Conservation (phyloP, 176 grass and related monocot genomes). For the Zea luxurians region DNA sequence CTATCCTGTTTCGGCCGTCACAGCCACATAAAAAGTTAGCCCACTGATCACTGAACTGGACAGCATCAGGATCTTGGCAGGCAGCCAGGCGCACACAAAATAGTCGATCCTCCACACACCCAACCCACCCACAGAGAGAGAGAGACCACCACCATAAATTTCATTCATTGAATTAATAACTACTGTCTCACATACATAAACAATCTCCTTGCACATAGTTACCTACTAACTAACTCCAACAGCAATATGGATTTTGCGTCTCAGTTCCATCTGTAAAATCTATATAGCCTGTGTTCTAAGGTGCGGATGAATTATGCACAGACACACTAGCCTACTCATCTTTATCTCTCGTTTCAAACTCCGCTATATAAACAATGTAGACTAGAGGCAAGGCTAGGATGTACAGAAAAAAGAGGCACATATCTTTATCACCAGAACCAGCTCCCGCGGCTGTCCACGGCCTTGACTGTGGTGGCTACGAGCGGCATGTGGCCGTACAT, state of each 20-base stretch:
- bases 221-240: slow-evolving; percentile 2
- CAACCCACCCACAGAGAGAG: no score
- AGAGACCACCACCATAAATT: background rate
- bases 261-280: slow-evolving; percentile 17
- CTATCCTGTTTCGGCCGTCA: slow-evolving; percentile 25
- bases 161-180: background rate
- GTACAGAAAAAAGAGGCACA: background rate
- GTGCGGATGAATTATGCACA: slow-evolving; percentile 43
- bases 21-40: slow-evolving; percentile 46
- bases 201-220: background rate
- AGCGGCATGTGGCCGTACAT: slow-evolving; percentile 87
- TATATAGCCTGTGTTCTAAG: slow-evolving; percentile 10
- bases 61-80: background rate
- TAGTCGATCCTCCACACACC: no score
- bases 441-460: slow-evolving; percentile 64
- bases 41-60: background rate
- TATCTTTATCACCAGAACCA: slow-evolving; percentile 72
- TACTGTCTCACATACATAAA: background rate
- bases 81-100: no score
- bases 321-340: background rate
- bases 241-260: background rate
- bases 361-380: no score
- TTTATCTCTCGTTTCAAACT: no score
- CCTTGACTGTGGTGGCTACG: slow-evolving; percentile 70
- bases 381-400: no score